phyloP scores from a whole-genome alignment of 768 basidiomycete species.

The Naganishia vaughanmartiniae region DNA sequence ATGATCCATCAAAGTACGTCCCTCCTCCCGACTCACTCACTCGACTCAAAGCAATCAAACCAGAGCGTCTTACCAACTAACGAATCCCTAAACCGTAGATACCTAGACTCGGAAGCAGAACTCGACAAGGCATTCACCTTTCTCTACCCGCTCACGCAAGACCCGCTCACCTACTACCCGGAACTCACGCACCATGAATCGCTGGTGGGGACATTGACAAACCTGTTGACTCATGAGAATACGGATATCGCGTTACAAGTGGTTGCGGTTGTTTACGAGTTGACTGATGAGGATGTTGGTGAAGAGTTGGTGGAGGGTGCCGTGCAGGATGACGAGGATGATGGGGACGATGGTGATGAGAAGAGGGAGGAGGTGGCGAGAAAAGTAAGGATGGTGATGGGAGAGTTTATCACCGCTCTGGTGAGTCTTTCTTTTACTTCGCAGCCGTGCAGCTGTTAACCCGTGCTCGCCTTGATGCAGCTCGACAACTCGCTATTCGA shows the following conservation, averaged over 20 bases:
- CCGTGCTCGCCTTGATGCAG: constrained; percentile 54
- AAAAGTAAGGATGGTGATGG: constrained; percentile 67
- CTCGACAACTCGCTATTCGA: constrained; percentile 79
- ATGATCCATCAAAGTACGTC: constrained; percentile 82
- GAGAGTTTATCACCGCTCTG: constrained; percentile 65
- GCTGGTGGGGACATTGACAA: constrained; percentile 65
- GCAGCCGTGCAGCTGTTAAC: neutral
- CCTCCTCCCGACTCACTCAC: neutral
- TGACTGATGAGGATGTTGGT: constrained; percentile 93
- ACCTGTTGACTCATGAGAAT: constrained; percentile 91
- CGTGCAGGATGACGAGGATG: constrained; percentile 55
- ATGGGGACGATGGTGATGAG: constrained; percentile 51
- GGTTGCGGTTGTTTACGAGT: constrained; percentile 84
- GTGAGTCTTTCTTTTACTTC: constrained; percentile 56
- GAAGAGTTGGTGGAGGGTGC: constrained; percentile 63
- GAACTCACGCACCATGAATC: constrained; percentile 78
- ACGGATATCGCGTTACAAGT: constrained; percentile 95
- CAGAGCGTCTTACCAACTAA: constrained; percentile 45
- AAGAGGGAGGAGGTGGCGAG: constrained; percentile 59
- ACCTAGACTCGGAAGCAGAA: constrained; percentile 98
- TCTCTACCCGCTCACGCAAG: constrained; percentile 82
- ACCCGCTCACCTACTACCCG: constrained; percentile 76
- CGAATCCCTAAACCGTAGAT: constrained; percentile 54
- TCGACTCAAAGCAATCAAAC: neutral
- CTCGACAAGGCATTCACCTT: constrained; percentile 82